Evolutionary conservation across 1,284 basidiomycete species (phyloP).

Genomic region (Boletus putidus): DNA sequence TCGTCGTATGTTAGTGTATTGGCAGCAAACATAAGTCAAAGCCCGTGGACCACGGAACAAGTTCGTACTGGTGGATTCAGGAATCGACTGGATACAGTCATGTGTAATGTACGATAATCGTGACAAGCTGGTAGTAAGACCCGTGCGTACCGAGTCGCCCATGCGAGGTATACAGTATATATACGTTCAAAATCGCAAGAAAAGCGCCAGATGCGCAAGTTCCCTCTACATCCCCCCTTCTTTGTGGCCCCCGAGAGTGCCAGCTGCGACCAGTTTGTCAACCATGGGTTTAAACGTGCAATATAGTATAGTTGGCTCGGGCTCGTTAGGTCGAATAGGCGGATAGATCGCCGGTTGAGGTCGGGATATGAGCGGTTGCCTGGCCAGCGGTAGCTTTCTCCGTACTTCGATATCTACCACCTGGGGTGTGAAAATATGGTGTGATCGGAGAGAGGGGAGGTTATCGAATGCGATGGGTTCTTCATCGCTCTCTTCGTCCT

Average conservation of each 20-base stretch:
- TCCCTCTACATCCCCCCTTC: conserved; percentile 2
- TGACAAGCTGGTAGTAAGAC: not conserved
- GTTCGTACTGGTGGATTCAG: too few species aligned
- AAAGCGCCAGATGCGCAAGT: not conserved
- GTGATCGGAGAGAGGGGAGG: conserved; percentile 5
- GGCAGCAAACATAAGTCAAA: too few species aligned
- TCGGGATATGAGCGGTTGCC: conserved; percentile 22
- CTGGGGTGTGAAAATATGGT: not conserved
- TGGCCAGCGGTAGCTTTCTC: not conserved
- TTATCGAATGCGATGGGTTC: conserved; percentile 24
- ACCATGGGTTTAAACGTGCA: conserved; percentile 31
- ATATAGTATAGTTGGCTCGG: conserved; percentile 29
- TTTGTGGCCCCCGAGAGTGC: conserved; percentile 11
- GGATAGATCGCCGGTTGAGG: conserved; percentile 28
- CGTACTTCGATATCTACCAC: conserved; percentile 23
- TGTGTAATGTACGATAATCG: not conserved
- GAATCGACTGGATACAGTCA: not conserved
- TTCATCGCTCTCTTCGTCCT: conserved; percentile 26
- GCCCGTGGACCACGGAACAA: not conserved
- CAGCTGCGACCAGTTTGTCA: conserved; percentile 20
- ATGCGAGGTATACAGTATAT: conserved; percentile 1
- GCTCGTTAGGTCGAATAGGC: conserved; percentile 6
- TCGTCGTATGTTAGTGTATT: not conserved
- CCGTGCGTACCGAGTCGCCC: not conserved
- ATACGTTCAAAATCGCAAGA: not conserved